Evolutionary conservation across 352 stramenopile genomes (phyloP).

Genomic region (Globisporangium solare): DNA sequence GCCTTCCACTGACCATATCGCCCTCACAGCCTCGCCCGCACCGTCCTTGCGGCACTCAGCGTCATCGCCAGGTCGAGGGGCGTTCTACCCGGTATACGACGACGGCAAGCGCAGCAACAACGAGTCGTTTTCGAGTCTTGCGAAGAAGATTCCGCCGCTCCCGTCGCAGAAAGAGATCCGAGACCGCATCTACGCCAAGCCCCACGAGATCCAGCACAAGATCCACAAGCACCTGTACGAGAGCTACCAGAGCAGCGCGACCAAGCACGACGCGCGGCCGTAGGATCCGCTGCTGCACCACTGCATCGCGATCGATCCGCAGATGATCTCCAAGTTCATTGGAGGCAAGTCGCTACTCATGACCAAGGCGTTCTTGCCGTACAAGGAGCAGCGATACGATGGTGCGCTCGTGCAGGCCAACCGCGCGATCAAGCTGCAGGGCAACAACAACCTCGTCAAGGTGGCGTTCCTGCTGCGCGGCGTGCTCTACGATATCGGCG

Average conservation of each 20-base stretch:
- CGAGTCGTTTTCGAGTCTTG: conserved; percentile 11
- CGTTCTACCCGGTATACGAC: neutral
- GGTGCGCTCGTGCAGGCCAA: conserved; percentile 51
- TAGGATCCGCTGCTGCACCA: conserved; percentile 64
- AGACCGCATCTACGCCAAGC: conserved; percentile 53
- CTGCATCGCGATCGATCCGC: conserved; percentile 57
- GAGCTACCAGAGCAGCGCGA: conserved; percentile 21
- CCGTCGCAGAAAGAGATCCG: conserved; percentile 58
- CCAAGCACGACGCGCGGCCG: conserved; percentile 35
- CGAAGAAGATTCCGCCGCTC: conserved; percentile 45
- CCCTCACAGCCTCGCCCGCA: conserved; percentile 2
- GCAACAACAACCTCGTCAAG: conserved; percentile 67
- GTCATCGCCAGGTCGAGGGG: conserved; percentile 11
- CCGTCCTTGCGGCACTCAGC: conserved; percentile 4
- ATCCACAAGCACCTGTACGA: conserved; percentile 63
- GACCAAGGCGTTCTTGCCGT: conserved; percentile 52
- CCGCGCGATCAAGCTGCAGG: conserved; percentile 39
- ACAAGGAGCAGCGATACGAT: conserved; percentile 49
- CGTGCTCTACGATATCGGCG: conserved; percentile 48
- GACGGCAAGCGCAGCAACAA: conserved; percentile 3
- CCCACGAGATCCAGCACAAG: conserved; percentile 59
- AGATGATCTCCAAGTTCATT: conserved; percentile 19
- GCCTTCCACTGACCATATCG: conserved; percentile 7
- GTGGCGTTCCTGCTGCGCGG: conserved; percentile 52
- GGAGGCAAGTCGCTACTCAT: conserved; percentile 38